A percentile compares a stretch with the other conserved stretches of the same genome.
These are phyloP conservation scores for Plenodomus biglobosus DNA, from an alignment of 2,329 filamentous ascomycete species.

Conservation along the genomic window DNA sequence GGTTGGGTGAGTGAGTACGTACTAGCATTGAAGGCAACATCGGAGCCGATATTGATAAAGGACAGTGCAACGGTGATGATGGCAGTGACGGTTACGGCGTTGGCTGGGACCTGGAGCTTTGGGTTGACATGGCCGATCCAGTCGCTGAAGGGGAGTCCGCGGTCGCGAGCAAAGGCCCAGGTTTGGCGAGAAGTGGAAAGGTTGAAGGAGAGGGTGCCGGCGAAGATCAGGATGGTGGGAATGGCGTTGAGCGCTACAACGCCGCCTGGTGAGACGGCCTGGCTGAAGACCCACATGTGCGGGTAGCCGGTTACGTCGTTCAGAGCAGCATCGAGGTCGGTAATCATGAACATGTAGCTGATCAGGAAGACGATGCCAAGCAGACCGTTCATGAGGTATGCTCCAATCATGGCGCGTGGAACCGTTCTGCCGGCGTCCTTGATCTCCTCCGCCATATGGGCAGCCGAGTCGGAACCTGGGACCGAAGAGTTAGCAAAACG, in stretches of 20 bases:
- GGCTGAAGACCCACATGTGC: conserved; percentile 40
- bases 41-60: conserved; percentile 42
- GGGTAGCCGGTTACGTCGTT: conserved; percentile 36
- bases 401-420: conserved; percentile 47
- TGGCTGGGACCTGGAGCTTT: conserved; percentile 33
- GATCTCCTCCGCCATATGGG: conserved; percentile 50
- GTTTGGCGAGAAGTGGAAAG: conserved; percentile 39
- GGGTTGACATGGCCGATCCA: conserved; percentile 33
- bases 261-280: conserved; percentile 28
- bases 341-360: conserved; percentile 40
- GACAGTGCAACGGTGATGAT: conserved; percentile 31
- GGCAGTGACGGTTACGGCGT: conserved; percentile 37
- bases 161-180: conserved; percentile 42
- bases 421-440: conserved; percentile 46
- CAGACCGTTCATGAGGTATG: conserved; percentile 44
- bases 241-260: conserved; percentile 37
- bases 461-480: conserved; percentile 44
- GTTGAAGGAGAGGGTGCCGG: conserved; percentile 35
- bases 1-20: conserved; percentile 6
- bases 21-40: conserved; percentile 40
- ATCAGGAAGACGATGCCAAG: conserved; percentile 42
- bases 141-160: conserved; percentile 36
- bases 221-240: conserved; percentile 34
- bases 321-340: conserved; percentile 32
- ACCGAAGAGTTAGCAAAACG: conserved; percentile 10